These are phyloP conservation scores for Chionographis japonica DNA, from an alignment of 106 monocot species.

Conservation along the genomic window DNA sequence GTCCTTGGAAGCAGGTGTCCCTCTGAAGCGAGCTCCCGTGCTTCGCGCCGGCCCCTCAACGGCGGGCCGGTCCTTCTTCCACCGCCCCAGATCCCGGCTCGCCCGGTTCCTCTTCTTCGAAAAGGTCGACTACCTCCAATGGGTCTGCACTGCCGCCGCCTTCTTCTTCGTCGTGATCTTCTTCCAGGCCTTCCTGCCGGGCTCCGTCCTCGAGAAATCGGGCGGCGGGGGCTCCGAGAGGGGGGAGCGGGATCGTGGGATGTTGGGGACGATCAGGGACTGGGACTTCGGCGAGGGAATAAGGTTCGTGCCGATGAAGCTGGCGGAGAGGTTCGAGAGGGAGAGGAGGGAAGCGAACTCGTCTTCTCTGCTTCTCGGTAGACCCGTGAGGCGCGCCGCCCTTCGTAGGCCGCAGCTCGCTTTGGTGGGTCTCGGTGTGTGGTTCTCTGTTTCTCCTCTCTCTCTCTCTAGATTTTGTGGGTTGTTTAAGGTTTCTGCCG, in stretches of 20 bases:
- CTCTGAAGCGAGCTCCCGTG: conserved; percentile 20
- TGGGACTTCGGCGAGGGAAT: conserved; percentile 70
- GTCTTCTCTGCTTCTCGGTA: conserved; percentile 18
- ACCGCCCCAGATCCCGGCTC: conserved; percentile 39
- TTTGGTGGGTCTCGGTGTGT: conserved; percentile 32
- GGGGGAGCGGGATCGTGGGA: background rate
- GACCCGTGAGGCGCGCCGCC: conserved; percentile 25
- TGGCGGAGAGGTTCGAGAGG: conserved; percentile 51
- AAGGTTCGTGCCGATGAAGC: conserved; percentile 40
- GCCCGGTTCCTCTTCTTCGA: conserved; percentile 62
- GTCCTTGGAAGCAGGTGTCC: conserved; percentile 18
- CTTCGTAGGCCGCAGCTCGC: conserved; percentile 48
- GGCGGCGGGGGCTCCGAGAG: background rate
- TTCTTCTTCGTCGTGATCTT: conserved; percentile 66
- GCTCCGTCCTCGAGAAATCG: conserved; percentile 29
- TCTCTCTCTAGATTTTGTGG: background rate
- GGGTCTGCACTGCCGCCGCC: conserved; percentile 39
- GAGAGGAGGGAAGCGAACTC: conserved; percentile 37
- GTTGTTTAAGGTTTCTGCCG: background rate
- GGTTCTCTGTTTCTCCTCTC: background rate
- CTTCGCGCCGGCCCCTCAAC: conserved; percentile 3
- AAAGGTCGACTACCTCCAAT: conserved; percentile 63
- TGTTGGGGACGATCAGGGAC: conserved; percentile 9
- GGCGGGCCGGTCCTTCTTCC: conserved; percentile 12
- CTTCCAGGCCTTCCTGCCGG: conserved; percentile 58